Base-by-base conservation (phyloP, 371 early-diverging fungal species). In the Mortierella sp. region DNA sequence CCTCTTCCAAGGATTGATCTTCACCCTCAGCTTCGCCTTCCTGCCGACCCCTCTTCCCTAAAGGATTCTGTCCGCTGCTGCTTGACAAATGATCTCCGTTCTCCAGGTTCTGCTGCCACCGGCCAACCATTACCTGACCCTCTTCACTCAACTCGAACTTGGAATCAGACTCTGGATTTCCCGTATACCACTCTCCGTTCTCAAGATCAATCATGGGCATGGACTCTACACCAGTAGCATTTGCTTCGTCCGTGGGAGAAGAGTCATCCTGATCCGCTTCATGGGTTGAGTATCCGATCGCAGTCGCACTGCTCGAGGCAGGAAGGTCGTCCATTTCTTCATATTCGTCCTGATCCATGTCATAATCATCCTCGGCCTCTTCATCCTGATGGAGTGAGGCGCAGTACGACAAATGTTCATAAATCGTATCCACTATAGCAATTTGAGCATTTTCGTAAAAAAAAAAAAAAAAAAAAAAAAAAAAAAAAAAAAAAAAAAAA, bases 361-460 rank as follows among this genome's bases (percentile, higher is more conserved):
- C 74, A n/a, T 82, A 85, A 58, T 75, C 66, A 21, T 83, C 84
- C 29, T 82, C 77, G 6, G 73, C 85, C 72, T 84, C 87, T 25
- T 83, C 84, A 60, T 93, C 93, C 7, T 92, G 93, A 67, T 92
- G 92, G 26, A 93, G 82, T 7, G 91, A 90, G 0, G 93, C 92
- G 73, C 95, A 95, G 11, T 90, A 88, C 14, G 92, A 89, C 76
- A 95, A 79, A 37, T 91, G 91, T 64, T 87, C 83, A 77, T 89
- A 95, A 23, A 93, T 84, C 6, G 81, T 83, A 52, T 95, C 94
- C 80, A 95, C 94, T 92, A 71, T 23, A 28, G 45, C 7, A 50
- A 60, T 45, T 21, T 45, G 59, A 29, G 25, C 51, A 60, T 37
- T n/a, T n/a, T n/a, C 37, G 28, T 16, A 26, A 61, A 60, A 18